Conservation (phyloP, 495 filamentous ascomycete genomes). For the Cetradonia linearis region DNA sequence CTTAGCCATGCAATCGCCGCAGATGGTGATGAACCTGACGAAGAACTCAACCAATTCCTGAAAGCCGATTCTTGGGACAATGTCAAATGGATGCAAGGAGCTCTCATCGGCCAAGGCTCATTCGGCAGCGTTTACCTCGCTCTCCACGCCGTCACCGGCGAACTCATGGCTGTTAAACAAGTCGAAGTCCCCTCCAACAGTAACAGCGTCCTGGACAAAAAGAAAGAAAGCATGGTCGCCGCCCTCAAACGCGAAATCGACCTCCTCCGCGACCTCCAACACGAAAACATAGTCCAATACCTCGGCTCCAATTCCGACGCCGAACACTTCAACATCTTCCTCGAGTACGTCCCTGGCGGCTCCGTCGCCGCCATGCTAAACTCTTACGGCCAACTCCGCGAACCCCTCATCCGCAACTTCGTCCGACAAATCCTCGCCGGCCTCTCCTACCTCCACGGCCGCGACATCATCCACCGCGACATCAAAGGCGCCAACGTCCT, state of each 20-base stretch:
- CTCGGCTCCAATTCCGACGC: conserved; percentile 86
- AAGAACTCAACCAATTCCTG: conserved; percentile 69
- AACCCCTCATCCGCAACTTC: conserved; percentile 91
- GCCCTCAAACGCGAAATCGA: conserved; percentile 94
- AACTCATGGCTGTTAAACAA: conserved; percentile 97
- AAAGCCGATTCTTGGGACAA: conserved; percentile 89
- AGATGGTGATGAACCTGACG: conserved; percentile 81
- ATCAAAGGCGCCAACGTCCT: conserved; percentile 99
- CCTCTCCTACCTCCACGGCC: conserved; percentile 88
- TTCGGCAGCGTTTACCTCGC: conserved; percentile 96
- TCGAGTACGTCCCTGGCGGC: conserved; percentile 96
- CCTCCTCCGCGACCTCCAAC: conserved; percentile 85
- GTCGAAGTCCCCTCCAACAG: conserved; percentile 82
- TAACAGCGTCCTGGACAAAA: conserved; percentile 70
- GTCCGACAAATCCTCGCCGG: conserved; percentile 92
- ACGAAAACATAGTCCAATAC: conserved; percentile 97
- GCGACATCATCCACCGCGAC: conserved; percentile 96
- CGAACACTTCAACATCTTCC: conserved; percentile 95
- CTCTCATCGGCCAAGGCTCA: conserved; percentile 90
- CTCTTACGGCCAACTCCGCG: conserved; percentile 88
- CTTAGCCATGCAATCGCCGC: conserved; percentile 51
- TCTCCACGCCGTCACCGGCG: conserved; percentile 91
- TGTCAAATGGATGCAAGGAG: conserved; percentile 98
- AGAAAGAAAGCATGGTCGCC: conserved; percentile 96
- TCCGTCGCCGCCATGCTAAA: conserved; percentile 97